Conservation (phyloP, 2,329 filamentous ascomycete species). For the Thelonectria blattea region DNA sequence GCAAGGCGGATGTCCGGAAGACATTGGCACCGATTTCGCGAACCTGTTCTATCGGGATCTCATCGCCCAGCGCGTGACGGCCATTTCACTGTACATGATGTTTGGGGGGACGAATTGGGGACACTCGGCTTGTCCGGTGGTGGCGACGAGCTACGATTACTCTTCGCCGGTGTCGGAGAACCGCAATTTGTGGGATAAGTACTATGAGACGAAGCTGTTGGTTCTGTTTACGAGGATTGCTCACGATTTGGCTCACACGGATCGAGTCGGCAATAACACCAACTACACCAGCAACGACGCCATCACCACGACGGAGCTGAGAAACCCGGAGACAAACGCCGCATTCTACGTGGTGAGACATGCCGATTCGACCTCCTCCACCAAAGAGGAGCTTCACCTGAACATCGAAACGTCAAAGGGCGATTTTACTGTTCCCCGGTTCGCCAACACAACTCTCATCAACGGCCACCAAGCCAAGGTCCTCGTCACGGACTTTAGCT, state of each 20-base stretch:
- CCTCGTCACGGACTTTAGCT: conserved; percentile 63
- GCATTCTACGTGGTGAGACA: conserved; percentile 67
- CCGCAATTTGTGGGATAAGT: conserved; percentile 63
- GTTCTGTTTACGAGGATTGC: conserved; percentile 64
- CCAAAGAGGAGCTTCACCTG: conserved; percentile 59
- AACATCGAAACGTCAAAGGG: conserved; percentile 62
- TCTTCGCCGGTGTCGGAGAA: conserved; percentile 66
- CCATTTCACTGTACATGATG: conserved; percentile 68
- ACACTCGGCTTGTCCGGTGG: conserved; percentile 61
- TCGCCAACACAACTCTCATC: conserved; percentile 55
- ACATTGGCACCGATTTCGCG: conserved; percentile 64
- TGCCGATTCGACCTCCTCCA: conserved; percentile 56
- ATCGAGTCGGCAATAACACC: conserved; percentile 48
- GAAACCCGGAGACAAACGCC: conserved; percentile 62
- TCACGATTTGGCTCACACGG: conserved; percentile 60
- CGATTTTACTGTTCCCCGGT: conserved; percentile 58
- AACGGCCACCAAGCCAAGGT: conserved; percentile 69
- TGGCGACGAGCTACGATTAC: conserved; percentile 68
- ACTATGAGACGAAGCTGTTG: conserved; percentile 67
- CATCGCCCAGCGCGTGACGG: conserved; percentile 64
- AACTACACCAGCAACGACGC: conserved; percentile 51
- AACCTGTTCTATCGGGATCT: conserved; percentile 70
- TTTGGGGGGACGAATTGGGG: conserved; percentile 71
- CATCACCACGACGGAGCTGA: conserved; percentile 61
- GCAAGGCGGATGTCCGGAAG: conserved; percentile 57